Percentiles rank a stretch among this genome's conserved stretches.
Conservation (phyloP, 2,329 filamentous ascomycete species). For the Sclerotinia subarctica region DNA sequence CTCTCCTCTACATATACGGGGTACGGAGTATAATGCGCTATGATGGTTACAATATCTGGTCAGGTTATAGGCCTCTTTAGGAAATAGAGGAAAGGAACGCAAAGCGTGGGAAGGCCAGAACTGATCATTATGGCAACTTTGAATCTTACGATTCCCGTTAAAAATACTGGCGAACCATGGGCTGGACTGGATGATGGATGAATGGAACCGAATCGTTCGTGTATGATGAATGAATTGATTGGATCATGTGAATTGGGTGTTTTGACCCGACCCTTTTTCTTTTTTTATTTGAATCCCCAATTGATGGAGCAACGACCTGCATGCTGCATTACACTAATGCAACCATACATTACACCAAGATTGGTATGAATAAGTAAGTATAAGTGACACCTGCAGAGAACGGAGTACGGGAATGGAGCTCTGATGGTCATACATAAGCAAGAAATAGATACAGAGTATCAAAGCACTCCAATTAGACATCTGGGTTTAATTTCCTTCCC, state of each 20-base stretch:
- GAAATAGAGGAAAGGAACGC: not conserved
- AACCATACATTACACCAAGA: not conserved
- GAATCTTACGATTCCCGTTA: no score
- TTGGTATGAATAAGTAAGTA: not conserved
- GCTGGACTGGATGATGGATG: not conserved
- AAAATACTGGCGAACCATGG: not conserved
- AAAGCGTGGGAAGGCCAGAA: not conserved
- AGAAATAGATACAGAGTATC: not conserved
- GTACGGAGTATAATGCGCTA: not conserved
- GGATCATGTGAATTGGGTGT: not conserved
- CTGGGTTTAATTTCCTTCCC: not conserved
- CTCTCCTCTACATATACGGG: no score
- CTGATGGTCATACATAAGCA: not conserved
- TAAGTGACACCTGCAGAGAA: no score
- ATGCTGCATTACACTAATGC: not conserved
- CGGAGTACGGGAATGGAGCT: not conserved
- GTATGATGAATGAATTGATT: not conserved
- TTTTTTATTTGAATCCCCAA: not conserved
- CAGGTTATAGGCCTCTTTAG: not conserved
- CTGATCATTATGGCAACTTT: not conserved
- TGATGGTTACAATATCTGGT: constrained; percentile 6
- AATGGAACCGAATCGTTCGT: not conserved
- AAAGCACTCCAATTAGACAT: not conserved
- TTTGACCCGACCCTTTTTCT: not conserved
- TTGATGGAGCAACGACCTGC: not conserved